Percentiles rank a stretch among this genome's conserved stretches.
Evolutionary conservation across 306 rosid species (phyloP).

Genomic region (Hylodesmum podocarpum): DNA sequence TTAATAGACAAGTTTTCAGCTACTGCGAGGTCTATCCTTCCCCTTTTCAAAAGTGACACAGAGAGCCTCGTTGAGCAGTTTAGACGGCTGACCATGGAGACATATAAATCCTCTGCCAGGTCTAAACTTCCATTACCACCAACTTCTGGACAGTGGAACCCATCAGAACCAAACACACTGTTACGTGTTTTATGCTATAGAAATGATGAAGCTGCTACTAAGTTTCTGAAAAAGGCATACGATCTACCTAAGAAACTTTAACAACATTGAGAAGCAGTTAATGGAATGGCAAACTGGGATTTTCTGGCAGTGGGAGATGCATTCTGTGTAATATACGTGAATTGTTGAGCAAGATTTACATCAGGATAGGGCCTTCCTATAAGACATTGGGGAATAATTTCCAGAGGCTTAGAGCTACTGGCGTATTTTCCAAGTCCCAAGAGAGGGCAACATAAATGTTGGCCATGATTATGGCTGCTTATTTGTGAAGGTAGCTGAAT

Average conservation of each 20-base stretch:
- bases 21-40: constrained; percentile 68
- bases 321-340: constrained; percentile 37
- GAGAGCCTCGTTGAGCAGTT: constrained; percentile 77
- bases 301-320: constrained; percentile 17
- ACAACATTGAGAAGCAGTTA: constrained; percentile 25
- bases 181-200: constrained; percentile 87
- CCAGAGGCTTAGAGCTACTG: constrained; percentile 29
- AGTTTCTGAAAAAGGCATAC: constrained; percentile 83
- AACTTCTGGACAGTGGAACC: constrained; percentile 92
- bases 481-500: constrained; percentile 39
- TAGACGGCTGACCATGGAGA: constrained; percentile 68
- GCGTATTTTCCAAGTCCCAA: constrained; percentile 20
- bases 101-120: constrained; percentile 76
- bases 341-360: constrained; percentile 27
- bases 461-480: constrained; percentile 36
- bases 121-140: constrained; percentile 95
- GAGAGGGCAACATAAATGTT: constrained; percentile 28
- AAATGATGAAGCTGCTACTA: constrained; percentile 81
- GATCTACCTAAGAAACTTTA: constrained; percentile 91
- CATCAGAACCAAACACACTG: constrained; percentile 88
- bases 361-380: constrained; percentile 20
- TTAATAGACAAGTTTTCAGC: constrained; percentile 76
- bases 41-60: constrained; percentile 81
- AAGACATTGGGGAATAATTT: constrained; percentile 22
- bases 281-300: constrained; percentile 29